Conservation (phyloP, 73 alveolate genomes). For the Paraurostyla sp. region DNA sequence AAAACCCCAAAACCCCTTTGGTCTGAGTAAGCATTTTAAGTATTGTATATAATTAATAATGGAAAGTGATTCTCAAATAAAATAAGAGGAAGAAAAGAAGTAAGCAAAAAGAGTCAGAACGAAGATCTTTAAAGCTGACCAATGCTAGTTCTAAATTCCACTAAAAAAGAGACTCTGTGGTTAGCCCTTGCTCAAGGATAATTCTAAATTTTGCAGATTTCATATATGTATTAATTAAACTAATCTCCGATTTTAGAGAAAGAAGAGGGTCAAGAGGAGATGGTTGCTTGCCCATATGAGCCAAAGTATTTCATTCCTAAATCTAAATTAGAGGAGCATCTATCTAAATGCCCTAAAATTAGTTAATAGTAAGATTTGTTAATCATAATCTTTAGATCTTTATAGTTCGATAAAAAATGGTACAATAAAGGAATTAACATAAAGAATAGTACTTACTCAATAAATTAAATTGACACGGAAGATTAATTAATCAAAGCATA, state of each 20-base stretch:
- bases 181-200: conserved; percentile 4
- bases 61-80: too few species aligned
- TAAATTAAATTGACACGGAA: too few species aligned
- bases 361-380: neutral
- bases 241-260: neutral
- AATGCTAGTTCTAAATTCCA: neutral
- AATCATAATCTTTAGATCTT: neutral
- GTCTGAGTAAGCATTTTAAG: too few species aligned
- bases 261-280: conserved; percentile 16
- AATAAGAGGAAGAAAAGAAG: neutral
- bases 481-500: too few species aligned
- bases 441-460: neutral
- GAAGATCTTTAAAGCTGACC: too few species aligned
- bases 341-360: conserved; percentile 38
- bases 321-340: conserved; percentile 50
- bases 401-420: neutral
- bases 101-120: neutral
- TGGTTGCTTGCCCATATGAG: conserved; percentile 54
- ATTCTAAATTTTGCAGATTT: conserved; percentile 13
- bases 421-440: neutral
- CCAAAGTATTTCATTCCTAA: conserved; percentile 37
- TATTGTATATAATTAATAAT: too few species aligned
- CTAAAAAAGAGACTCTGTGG: conserved; percentile 20
- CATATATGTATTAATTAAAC: conserved; percentile 3
- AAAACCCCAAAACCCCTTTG: too few species aligned